Base-by-base conservation (phyloP, 2,329 filamentous ascomycete genomes). In the Colletotrichum tamarilloi region DNA sequence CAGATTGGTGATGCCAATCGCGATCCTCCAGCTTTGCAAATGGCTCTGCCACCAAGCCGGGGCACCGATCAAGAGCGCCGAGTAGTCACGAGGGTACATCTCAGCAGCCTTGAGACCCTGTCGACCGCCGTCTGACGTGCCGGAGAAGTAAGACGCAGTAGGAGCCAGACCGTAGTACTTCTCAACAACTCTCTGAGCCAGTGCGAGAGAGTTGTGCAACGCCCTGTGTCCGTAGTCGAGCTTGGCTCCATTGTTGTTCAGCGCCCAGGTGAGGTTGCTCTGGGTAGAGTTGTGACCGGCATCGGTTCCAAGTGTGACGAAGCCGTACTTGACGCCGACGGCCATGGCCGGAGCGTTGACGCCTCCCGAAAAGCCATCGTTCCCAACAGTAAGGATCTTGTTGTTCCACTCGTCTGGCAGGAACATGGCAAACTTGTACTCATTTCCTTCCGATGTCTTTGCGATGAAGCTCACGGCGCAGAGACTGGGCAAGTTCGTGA, bases 21-120 rank as follows among this genome's bases (percentile, higher is more conserved):
- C 83, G 28, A 85, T 81, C 19, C 84, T 84, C 79, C 80, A 84
- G 2, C 79, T 80, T 63, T 83, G 82, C 78, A 90, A 75, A 76
- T 87, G 85, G 49, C 79, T 83, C 0, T 84, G 87, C 81, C 86
- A 88, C 86, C 87, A 89, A 0, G 87, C 87, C 35, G 85, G 77
- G 1, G 79, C 79, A 11, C 88, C 87, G 19, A 88, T 85, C 2
- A 91, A 76, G 8, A 88, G 83, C 19, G 89, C 89, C 74, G 91
- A 87, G 65, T 90, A 90, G 64, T 72, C 68, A 7, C 64, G 24
- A 1, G 68, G 68, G 24, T 72, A 68, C 1, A 42, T 28, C 64
- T 60, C 38, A 0, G 64, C 68, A 6, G 59, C 63, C n/a, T 69
- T 64, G 19, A 88, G 77, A n/a, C 87, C 87, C 79, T 89, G 86